Evolutionary conservation across 768 basidiomycete species (phyloP).

Genomic region (Neoboletus brunneissimus): DNA sequence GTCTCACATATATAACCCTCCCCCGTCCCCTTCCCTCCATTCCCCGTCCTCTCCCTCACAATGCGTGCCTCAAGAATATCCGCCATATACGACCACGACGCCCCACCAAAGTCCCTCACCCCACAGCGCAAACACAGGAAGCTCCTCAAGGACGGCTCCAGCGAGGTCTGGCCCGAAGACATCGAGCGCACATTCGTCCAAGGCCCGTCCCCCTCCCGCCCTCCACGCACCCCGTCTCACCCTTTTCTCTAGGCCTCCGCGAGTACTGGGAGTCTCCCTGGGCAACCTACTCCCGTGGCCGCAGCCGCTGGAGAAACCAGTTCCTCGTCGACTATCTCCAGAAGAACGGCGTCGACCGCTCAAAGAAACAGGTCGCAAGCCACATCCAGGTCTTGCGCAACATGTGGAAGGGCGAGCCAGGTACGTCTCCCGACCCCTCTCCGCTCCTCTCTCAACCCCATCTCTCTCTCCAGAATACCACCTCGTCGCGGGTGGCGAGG

Average conservation of each 20-base stretch:
- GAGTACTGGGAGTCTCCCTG: constrained; percentile 81
- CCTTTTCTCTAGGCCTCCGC: constrained; percentile 50
- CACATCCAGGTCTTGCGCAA: constrained; percentile 83
- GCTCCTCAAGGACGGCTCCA: constrained; percentile 75
- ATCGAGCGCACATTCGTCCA: constrained; percentile 77
- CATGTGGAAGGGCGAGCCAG: constrained; percentile 85
- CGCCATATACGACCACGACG: constrained; percentile 20
- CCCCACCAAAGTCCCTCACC: constrained; percentile 37
- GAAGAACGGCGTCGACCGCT: constrained; percentile 63
- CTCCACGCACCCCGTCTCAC: background rate
- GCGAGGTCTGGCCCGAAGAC: constrained; percentile 79
- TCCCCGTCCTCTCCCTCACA: constrained; percentile 8
- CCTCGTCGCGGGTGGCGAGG: constrained; percentile 79
- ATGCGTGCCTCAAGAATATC: constrained; percentile 28
- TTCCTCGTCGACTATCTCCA: constrained; percentile 80
- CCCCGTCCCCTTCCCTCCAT: constrained; percentile 3
- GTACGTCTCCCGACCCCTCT: constrained; percentile 34
- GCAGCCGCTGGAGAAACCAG: constrained; percentile 80
- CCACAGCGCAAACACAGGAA: constrained; percentile 82
- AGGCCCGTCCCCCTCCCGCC: constrained; percentile 39
- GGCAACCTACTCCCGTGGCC: constrained; percentile 76
- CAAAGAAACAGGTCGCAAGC: constrained; percentile 89
- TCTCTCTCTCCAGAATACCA: constrained; percentile 53
- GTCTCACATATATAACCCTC: constrained; percentile 36
- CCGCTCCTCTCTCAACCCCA: constrained; percentile 4